phyloP scores from a whole-genome alignment of 352 stramenopile species.

The Globisporangium paddicum region DNA sequence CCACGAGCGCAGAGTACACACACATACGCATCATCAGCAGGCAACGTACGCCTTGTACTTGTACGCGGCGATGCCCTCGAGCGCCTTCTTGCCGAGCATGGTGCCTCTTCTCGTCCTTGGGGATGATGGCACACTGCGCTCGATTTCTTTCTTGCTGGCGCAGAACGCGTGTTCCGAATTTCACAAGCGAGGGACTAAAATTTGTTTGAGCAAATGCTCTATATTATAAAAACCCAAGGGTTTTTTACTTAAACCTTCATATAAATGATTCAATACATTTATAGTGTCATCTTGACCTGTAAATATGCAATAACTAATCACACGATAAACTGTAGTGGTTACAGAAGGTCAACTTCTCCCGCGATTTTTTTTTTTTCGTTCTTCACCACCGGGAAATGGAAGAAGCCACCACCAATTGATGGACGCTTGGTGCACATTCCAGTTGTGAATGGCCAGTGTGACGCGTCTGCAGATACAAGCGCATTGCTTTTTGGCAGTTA shows the following conservation, averaged over 20 bases:
- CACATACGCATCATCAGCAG: neutral
- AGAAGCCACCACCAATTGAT: neutral
- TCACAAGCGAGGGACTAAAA: neutral
- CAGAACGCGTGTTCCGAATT: neutral
- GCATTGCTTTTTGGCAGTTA: too few species aligned
- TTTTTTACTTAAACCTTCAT: too few species aligned
- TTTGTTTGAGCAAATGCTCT: too few species aligned
- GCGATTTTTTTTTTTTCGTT: conserved; percentile 7
- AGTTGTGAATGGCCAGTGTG: too few species aligned
- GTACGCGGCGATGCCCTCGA: conserved; percentile 81
- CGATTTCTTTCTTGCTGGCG: neutral
- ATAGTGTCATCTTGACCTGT: too few species aligned
- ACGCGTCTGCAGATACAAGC: neutral
- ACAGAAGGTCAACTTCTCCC: conserved; percentile 1
- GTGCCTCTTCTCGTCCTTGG: neutral
- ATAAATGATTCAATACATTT: too few species aligned
- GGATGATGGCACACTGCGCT: conserved; percentile 1
- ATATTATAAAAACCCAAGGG: too few species aligned
- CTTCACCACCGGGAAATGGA: neutral
- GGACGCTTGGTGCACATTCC: too few species aligned
- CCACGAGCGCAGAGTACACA: neutral
- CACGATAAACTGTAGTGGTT: neutral
- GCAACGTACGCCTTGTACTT: conserved; percentile 84
- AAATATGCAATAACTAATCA: neutral
- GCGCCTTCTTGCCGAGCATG: conserved; percentile 68